phyloP scores from a whole-genome alignment of 2,329 filamentous ascomycete species.

The Penicillium occitanis region DNA sequence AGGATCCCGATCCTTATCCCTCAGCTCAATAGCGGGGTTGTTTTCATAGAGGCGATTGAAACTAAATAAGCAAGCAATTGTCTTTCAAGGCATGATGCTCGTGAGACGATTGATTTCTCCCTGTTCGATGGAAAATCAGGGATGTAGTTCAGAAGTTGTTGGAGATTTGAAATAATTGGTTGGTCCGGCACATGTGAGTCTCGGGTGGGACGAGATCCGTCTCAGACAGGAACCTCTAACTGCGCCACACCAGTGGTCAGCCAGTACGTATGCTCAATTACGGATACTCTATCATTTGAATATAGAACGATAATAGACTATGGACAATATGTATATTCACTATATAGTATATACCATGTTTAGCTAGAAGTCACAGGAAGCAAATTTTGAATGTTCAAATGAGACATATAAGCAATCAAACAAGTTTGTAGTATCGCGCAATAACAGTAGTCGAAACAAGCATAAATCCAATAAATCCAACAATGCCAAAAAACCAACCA shows the following conservation, averaged over 20 bases:
- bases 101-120: background rate
- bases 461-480: conserved; percentile 47
- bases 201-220: background rate
- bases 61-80: background rate
- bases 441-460: conserved; percentile 40
- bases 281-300: background rate
- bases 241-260: conserved; percentile 3
- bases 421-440: conserved; percentile 44
- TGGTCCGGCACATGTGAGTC: background rate
- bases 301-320: background rate
- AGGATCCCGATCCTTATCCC: conserved; percentile 15
- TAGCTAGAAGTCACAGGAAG: background rate
- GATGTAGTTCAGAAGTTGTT: background rate
- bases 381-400: background rate
- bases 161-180: background rate
- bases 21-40: background rate
- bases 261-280: background rate
- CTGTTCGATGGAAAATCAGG: background rate
- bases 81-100: background rate
- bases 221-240: background rate
- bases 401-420: conserved; percentile 30
- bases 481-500: conserved; percentile 52
- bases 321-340: background rate
- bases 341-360: background rate
- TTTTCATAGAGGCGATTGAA: conserved; percentile 8